Evolutionary conservation across 495 filamentous ascomycete species (phyloP).

Genomic region (Podospora pseudopauciseta): DNA sequence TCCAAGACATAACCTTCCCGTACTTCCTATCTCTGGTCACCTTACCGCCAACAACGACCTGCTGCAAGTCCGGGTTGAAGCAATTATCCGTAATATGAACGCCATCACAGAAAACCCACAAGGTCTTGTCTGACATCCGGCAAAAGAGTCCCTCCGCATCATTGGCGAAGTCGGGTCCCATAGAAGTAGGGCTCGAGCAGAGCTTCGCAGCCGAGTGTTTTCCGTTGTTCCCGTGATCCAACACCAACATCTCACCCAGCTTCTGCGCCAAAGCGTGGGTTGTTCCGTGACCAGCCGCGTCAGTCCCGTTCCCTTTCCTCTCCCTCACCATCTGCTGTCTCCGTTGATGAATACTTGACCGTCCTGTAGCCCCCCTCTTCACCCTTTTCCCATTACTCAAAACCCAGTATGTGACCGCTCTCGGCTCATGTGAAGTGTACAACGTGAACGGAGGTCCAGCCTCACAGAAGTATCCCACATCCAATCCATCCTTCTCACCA

Average conservation of each 20-base stretch:
- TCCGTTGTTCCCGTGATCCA: slow-evolving; percentile 14
- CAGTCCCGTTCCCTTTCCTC: neutral
- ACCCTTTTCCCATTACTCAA: slow-evolving; percentile 14
- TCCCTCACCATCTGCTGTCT: neutral
- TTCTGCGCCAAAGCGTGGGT: neutral
- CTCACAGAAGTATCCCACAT: no score
- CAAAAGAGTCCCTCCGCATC: slow-evolving; percentile 26
- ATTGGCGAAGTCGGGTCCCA: slow-evolving; percentile 34
- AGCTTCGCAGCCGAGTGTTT: slow-evolving; percentile 25
- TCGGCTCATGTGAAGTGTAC: no score
- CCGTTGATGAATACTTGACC: neutral
- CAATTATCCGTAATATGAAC: neutral
- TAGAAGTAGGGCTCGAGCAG: slow-evolving; percentile 29
- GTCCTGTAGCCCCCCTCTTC: slow-evolving; percentile 1
- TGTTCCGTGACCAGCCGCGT: neutral
- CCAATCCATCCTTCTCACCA: neutral
- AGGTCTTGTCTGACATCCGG: slow-evolving; percentile 32
- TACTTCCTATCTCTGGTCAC: slow-evolving; percentile 3
- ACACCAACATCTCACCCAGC: slow-evolving; percentile 20
- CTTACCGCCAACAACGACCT: neutral
- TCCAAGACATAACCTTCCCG: slow-evolving; percentile 10
- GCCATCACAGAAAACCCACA: slow-evolving; percentile 12
- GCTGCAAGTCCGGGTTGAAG: slow-evolving; percentile 5
- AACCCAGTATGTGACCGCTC: no score
- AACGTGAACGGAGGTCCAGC: no score